Conservation (phyloP, 1,139 yeast genomes). For the Meyerozyma carpophila region DNA sequence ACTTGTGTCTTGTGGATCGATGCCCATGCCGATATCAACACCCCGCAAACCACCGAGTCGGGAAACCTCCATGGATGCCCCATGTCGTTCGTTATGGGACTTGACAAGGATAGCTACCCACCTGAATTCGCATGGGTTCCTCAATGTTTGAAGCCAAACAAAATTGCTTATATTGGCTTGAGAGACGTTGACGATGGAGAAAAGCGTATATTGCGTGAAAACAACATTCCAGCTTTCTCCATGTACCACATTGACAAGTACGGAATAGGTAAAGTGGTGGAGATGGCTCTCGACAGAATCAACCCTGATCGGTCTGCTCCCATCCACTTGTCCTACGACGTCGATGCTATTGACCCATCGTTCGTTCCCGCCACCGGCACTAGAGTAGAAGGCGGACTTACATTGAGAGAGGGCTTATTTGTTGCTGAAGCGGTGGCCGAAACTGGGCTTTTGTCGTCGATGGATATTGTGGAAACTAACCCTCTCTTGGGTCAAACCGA, state of each 20-base stretch:
- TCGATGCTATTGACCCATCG: conserved; percentile 93
- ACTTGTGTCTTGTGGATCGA: conserved; percentile 94
- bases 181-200: conserved; percentile 92
- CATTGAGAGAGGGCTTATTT: conserved; percentile 90
- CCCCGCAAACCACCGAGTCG: conserved; percentile 78
- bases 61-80: conserved; percentile 98
- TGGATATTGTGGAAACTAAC: conserved; percentile 92
- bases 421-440: conserved; percentile 89
- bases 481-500: conserved; percentile 84
- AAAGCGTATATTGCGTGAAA: conserved; percentile 62
- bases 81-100: conserved; percentile 81
- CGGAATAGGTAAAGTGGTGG: conserved; percentile 88
- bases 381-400: conserved; percentile 93
- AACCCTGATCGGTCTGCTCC: conserved; percentile 75
- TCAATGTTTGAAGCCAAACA: conserved; percentile 55
- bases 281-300: conserved; percentile 79
- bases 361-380: conserved; percentile 98
- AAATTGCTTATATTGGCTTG: conserved; percentile 88
- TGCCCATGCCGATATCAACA: conserved; percentile 96
- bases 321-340: conserved; percentile 88
- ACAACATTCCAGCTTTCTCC: conserved; percentile 79
- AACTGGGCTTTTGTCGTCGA: conserved; percentile 76
- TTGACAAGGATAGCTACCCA: conserved; percentile 59
- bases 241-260: conserved; percentile 95
- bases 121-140: conserved; percentile 80